Percentiles rank a stretch among this genome's conserved stretches.
Conservation (phyloP, 1,284 basidiomycete genomes). For the Boletus hoseneyae region DNA sequence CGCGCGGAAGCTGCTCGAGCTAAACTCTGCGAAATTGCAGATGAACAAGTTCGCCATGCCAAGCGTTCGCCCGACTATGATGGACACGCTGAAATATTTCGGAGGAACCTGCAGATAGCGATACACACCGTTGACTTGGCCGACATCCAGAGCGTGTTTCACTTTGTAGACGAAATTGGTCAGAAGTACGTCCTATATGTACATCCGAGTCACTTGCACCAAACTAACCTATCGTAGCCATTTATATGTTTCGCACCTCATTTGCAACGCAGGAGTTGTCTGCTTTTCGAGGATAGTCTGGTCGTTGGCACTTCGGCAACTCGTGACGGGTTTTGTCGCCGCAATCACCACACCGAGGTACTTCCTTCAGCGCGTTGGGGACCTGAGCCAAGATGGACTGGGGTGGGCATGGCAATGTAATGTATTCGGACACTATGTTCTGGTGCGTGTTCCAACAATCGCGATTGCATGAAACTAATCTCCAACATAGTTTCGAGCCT, state of each 20-base stretch:
- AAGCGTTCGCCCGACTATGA: slow-evolving; percentile 38
- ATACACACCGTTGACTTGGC: slow-evolving; percentile 68
- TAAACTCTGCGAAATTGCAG: slow-evolving; percentile 52
- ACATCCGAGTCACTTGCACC: background rate
- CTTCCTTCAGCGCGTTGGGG: slow-evolving; percentile 61
- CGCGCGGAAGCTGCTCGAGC: slow-evolving; percentile 63
- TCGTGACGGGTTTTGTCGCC: slow-evolving; percentile 45
- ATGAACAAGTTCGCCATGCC: slow-evolving; percentile 46
- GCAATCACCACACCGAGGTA: slow-evolving; percentile 59
- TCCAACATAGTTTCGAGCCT: slow-evolving; percentile 51
- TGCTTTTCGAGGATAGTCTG: slow-evolving; percentile 63
- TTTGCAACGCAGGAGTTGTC: slow-evolving; percentile 80
- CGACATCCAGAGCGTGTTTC: slow-evolving; percentile 57
- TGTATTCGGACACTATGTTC: slow-evolving; percentile 76
- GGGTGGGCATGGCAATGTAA: slow-evolving; percentile 88
- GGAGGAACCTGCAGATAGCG: slow-evolving; percentile 58
- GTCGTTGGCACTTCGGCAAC: slow-evolving; percentile 46
- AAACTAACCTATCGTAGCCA: slow-evolving; percentile 47
- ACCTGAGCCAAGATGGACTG: slow-evolving; percentile 65
- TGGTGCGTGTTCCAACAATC: slow-evolving; percentile 51
- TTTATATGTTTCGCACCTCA: slow-evolving; percentile 77
- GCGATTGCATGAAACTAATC: slow-evolving; percentile 11
- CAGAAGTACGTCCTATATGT: slow-evolving; percentile 44
- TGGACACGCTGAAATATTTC: slow-evolving; percentile 55
- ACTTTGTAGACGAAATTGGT: slow-evolving; percentile 57